Conservation (phyloP, 2,329 filamentous ascomycete species). For the Diaporthe longicolla region DNA sequence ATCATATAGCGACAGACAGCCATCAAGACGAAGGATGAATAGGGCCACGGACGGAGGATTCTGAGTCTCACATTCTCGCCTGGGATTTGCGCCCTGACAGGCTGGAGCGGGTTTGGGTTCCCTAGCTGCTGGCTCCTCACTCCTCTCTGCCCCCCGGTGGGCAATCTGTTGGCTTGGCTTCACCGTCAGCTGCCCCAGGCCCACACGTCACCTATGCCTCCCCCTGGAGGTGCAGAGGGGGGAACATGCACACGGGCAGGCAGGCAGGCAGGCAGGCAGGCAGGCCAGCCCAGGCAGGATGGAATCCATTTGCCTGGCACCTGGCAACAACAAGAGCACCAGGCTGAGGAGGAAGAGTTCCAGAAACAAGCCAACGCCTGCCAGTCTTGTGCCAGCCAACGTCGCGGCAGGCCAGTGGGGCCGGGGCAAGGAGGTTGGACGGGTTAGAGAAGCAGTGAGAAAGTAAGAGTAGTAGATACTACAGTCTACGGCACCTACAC, state of each 20-base stretch:
- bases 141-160: not conserved
- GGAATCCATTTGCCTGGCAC: not conserved
- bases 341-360: not conserved
- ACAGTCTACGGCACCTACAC: not conserved
- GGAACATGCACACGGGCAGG: not conserved
- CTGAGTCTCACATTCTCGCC: slow-evolving; percentile 30
- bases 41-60: slow-evolving; percentile 30
- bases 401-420: slow-evolving; percentile 2
- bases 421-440: not conserved
- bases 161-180: slow-evolving; percentile 17
- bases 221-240: slow-evolving; percentile 9
- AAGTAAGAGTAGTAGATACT: not conserved
- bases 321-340: not conserved
- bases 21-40: slow-evolving; percentile 31
- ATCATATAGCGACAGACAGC: slow-evolving; percentile 9
- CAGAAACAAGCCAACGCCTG: not conserved
- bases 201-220: not conserved
- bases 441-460: not conserved
- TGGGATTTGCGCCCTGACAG: slow-evolving; percentile 35
- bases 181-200: slow-evolving; percentile 27
- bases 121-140: slow-evolving; percentile 14
- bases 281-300: not conserved
- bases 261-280: slow-evolving; percentile 8
- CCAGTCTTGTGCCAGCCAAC: not conserved
- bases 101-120: slow-evolving; percentile 23